phyloP scores from a whole-genome alignment of 768 basidiomycete species.

The Suillus variegatus region DNA sequence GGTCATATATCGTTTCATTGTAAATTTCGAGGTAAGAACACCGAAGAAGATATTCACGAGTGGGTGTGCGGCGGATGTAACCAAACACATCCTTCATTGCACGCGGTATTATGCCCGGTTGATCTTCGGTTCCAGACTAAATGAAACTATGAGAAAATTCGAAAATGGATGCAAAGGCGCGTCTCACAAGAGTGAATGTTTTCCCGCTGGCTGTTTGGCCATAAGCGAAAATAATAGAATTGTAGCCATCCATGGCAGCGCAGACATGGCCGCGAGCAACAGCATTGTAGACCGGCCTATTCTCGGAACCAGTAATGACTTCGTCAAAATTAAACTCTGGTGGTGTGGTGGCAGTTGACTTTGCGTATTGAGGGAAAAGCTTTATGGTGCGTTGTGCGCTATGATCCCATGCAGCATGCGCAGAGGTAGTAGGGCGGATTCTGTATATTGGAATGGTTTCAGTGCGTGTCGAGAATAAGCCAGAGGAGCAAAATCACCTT shows the following conservation, averaged over 20 bases:
- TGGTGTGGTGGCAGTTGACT: constrained; percentile 38
- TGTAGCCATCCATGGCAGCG: constrained; percentile 96
- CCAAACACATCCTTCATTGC: constrained; percentile 92
- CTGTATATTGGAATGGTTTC: constrained; percentile 35
- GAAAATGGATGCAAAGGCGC: constrained; percentile 29
- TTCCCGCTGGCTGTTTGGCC: constrained; percentile 87
- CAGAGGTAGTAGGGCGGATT: constrained; percentile 57
- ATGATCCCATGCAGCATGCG: constrained; percentile 57
- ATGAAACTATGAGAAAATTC: not conserved
- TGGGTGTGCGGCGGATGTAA: constrained; percentile 73
- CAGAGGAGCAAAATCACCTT: constrained; percentile 43
- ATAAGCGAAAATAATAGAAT: constrained; percentile 93
- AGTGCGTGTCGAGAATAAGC: not conserved
- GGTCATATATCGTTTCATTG: constrained; percentile 86
- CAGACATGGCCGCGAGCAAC: constrained; percentile 79
- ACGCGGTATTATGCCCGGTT: constrained; percentile 94
- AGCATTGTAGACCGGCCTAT: constrained; percentile 76
- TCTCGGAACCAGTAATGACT: constrained; percentile 75
- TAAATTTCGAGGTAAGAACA: constrained; percentile 98
- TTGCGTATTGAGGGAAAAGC: constrained; percentile 57
- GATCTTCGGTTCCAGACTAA: constrained; percentile 71
- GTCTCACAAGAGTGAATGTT: constrained; percentile 62
- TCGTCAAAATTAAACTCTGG: constrained; percentile 71
- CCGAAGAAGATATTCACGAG: constrained; percentile 89
- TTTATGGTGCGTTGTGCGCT: constrained; percentile 53